Percentiles rank a stretch among this genome's conserved stretches.
Evolutionary conservation across 306 rosid genomes (phyloP).

Genomic region (Sesbania bispinosa): DNA sequence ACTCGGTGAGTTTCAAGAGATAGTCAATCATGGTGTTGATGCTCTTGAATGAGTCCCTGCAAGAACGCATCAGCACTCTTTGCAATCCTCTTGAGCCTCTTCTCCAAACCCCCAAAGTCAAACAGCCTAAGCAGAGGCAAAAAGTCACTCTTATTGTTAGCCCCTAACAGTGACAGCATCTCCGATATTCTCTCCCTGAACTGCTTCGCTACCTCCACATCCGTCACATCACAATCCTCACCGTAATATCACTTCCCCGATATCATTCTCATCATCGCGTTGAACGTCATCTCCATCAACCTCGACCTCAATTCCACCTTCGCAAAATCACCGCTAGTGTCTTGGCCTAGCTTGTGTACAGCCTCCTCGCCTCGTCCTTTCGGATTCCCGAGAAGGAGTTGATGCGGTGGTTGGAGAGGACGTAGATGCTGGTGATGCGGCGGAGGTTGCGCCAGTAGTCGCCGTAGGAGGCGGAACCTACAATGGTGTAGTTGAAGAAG

Average conservation of each 20-base stretch:
- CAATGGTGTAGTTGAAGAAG: slow-evolving; percentile 17
- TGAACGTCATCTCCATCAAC: slow-evolving; percentile 29
- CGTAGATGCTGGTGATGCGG: slow-evolving; percentile 26
- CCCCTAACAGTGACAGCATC: not conserved
- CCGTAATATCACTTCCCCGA: slow-evolving; percentile 23
- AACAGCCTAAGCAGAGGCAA: slow-evolving; percentile 16
- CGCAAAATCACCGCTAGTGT: not conserved
- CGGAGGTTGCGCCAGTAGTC: slow-evolving; percentile 37
- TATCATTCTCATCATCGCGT: slow-evolving; percentile 32
- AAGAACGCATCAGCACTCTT: slow-evolving; percentile 27
- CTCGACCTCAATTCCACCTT: not conserved
- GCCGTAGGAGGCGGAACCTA: slow-evolving; percentile 14
- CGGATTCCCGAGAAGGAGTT: slow-evolving; percentile 21
- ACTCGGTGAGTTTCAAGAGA: not conserved
- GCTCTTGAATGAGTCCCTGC: slow-evolving; percentile 16
- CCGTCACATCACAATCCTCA: not conserved
- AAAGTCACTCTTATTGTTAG: slow-evolving; percentile 20
- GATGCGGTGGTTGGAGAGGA: slow-evolving; percentile 27
- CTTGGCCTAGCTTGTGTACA: not conserved
- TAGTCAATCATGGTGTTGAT: slow-evolving; percentile 24
- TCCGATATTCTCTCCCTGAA: slow-evolving; percentile 21
- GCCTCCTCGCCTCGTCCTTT: slow-evolving; percentile 1
- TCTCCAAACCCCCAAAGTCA: slow-evolving; percentile 14
- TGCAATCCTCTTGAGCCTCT: slow-evolving; percentile 17
- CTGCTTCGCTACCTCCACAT: slow-evolving; percentile 11